Evolutionary conservation across 305 asterid genomes (phyloP).

Genomic region (Stenogyne calaminthoides): DNA sequence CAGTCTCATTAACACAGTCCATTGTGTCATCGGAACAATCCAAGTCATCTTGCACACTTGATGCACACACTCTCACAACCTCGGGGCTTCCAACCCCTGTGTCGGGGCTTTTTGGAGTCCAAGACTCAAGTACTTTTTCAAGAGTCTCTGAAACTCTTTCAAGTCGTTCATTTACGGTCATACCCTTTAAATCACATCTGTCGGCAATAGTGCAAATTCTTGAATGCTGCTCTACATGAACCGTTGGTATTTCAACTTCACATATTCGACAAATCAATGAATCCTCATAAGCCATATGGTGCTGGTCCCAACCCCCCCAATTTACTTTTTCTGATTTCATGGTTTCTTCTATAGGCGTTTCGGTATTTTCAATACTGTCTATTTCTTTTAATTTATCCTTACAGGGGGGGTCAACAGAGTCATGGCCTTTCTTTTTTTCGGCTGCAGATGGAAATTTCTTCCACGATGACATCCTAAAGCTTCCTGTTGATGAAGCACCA

Average conservation of each 20-base stretch:
- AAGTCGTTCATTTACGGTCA: slow-evolving; percentile 82
- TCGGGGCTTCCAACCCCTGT: slow-evolving; percentile 68
- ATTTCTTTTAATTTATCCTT: slow-evolving; percentile 48
- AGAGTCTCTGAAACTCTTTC: slow-evolving; percentile 88
- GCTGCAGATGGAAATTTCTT: slow-evolving; percentile 89
- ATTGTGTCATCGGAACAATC: slow-evolving; percentile 59
- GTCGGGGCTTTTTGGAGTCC: slow-evolving; percentile 67
- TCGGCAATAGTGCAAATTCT: slow-evolving; percentile 95
- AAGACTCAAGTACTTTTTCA: slow-evolving; percentile 84
- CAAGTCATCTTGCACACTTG: slow-evolving; percentile 50
- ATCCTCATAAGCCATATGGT: slow-evolving; percentile 70
- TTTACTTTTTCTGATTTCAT: slow-evolving; percentile 48
- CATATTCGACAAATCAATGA: slow-evolving; percentile 97
- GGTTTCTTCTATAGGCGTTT: slow-evolving; percentile 51
- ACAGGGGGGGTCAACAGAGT: slow-evolving; percentile 47
- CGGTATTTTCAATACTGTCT: slow-evolving; percentile 41
- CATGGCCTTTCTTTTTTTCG: slow-evolving; percentile 60
- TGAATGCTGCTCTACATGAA: slow-evolving; percentile 94
- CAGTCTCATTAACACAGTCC: slow-evolving; percentile 52
- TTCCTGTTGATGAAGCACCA: slow-evolving; percentile 72
- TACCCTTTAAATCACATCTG: slow-evolving; percentile 97
- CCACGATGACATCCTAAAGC: slow-evolving; percentile 95
- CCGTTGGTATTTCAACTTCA: slow-evolving; percentile 96
- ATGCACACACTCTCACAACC: slow-evolving; percentile 43
- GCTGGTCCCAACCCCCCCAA: slow-evolving; percentile 90